Evolutionary conservation across 164 flowering plant genomes (phyloP).

Genomic region (Taxillus chinensis): DNA sequence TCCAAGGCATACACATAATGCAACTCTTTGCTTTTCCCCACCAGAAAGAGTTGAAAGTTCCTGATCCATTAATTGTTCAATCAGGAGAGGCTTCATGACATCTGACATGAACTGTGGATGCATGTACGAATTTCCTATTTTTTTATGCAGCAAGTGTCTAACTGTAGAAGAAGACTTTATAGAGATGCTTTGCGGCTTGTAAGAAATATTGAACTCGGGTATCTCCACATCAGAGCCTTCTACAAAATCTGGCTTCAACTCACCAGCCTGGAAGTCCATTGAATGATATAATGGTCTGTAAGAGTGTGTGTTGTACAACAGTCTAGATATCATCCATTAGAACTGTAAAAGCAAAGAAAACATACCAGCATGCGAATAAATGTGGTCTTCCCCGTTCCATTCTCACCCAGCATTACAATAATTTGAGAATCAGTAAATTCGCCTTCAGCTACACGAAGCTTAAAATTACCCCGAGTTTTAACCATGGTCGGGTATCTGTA

Average conservation of each 20-base stretch:
- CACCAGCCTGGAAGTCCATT: conserved; percentile 61
- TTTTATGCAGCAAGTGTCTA: conserved; percentile 67
- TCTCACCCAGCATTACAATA: conserved; percentile 96
- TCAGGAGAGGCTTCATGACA: conserved; percentile 95
- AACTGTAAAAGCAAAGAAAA: conserved; percentile 1
- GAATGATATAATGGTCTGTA: background rate
- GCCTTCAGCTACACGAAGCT: conserved; percentile 73
- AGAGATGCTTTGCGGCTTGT: conserved; percentile 98
- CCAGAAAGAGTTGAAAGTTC: conserved; percentile 97
- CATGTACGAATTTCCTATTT: conserved; percentile 76
- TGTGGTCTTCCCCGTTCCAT: conserved; percentile 99
- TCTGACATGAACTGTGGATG: conserved; percentile 98
- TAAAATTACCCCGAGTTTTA: conserved; percentile 84
- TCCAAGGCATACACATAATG: conserved; percentile 88
- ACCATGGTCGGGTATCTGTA: conserved; percentile 90
- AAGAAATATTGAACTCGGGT: conserved; percentile 93
- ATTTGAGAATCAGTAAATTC: conserved; percentile 99
- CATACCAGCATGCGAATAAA: conserved; percentile 97
- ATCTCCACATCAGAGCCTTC: conserved; percentile 79
- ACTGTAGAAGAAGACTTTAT: conserved; percentile 69
- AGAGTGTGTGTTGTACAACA: background rate
- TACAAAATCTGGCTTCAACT: conserved; percentile 80
- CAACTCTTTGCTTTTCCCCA: conserved; percentile 98
- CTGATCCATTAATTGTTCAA: conserved; percentile 97
- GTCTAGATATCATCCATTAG: background rate